A percentile compares a stretch with the other conserved stretches of the same genome.
These are phyloP conservation scores for Aristolochia contorta DNA, from an alignment of 164 flowering plant species.

Conservation along the genomic window DNA sequence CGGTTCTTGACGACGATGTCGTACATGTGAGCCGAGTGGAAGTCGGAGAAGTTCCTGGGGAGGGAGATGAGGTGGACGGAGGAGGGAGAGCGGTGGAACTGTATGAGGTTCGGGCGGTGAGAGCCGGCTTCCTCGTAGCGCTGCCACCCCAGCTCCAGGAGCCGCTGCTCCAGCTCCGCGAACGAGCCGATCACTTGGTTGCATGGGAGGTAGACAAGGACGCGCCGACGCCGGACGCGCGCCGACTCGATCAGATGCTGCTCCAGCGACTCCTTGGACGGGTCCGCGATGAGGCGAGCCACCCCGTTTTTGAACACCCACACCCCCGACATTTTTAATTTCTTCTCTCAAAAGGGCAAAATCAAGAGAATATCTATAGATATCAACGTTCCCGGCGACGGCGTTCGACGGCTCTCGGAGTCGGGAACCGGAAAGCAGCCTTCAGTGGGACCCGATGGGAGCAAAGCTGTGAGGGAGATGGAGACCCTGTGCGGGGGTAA, in stretches of 20 bases:
- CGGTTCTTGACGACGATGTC: conserved; percentile 61
- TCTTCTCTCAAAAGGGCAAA: background rate
- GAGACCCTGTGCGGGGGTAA: too few relatives aligned
- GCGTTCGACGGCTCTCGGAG: too few relatives aligned
- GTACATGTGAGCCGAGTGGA: conserved; percentile 41
- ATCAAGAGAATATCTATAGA: background rate
- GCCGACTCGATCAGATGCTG: conserved; percentile 24
- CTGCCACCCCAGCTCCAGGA: conserved; percentile 39
- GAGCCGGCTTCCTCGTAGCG: conserved; percentile 18
- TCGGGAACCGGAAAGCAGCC: too few relatives aligned
- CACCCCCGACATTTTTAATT: conserved; percentile 31
- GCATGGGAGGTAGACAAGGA: conserved; percentile 32
- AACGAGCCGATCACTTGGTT: conserved; percentile 31
- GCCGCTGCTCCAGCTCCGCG: conserved; percentile 36
- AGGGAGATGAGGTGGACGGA: conserved; percentile 38
- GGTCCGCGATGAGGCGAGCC: conserved; percentile 31
- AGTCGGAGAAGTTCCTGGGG: conserved; percentile 26
- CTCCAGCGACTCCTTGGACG: conserved; percentile 33
- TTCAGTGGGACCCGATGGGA: too few relatives aligned
- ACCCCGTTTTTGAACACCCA: conserved; percentile 48
- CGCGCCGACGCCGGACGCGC: conserved; percentile 33
- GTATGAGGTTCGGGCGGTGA: conserved; percentile 24
- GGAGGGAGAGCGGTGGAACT: conserved; percentile 32
- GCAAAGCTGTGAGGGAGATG: too few relatives aligned
- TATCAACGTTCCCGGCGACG: too few relatives aligned